phyloP scores from a whole-genome alignment of 768 basidiomycete genomes.

The Exidia glandulosa region DNA sequence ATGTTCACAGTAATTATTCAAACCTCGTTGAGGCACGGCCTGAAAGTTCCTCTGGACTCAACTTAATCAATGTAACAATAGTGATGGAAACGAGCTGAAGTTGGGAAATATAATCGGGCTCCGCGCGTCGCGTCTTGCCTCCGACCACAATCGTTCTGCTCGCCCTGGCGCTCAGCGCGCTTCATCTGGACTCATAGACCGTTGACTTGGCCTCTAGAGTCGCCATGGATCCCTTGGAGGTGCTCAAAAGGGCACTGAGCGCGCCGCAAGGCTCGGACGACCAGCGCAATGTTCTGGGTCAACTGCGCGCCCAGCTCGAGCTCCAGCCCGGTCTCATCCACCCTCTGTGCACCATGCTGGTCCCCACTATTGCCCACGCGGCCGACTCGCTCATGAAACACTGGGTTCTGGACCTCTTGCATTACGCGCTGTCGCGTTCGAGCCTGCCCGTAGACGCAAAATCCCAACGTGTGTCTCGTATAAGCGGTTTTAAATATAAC shows the following conservation, averaged over 20 bases:
- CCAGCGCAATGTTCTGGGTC: conserved; percentile 71
- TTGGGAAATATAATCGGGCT: too few relatives aligned
- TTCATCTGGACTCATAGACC: too few relatives aligned
- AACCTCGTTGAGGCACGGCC: too few relatives aligned
- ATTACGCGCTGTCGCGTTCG: conserved; percentile 79
- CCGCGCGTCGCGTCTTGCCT: too few relatives aligned
- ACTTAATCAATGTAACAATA: too few relatives aligned
- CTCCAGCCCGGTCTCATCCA: conserved; percentile 70
- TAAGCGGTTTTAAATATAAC: too few relatives aligned
- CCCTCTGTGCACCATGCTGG: conserved; percentile 67
- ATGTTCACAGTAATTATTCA: too few relatives aligned
- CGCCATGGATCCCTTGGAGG: conserved; percentile 69
- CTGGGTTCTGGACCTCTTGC: conserved; percentile 88
- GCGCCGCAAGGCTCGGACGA: conserved; percentile 75
- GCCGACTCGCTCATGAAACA: conserved; percentile 78
- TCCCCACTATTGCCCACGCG: conserved; percentile 63
- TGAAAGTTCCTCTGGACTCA: too few relatives aligned
- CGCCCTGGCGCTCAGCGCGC: too few relatives aligned
- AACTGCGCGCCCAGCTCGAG: conserved; percentile 77
- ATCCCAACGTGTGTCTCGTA: conserved; percentile 82
- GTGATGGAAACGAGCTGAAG: too few relatives aligned
- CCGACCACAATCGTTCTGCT: too few relatives aligned
- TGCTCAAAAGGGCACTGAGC: conserved; percentile 67
- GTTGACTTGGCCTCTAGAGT: background rate
- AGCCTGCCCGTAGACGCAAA: conserved; percentile 61